Evolutionary conservation across 1,284 basidiomycete genomes (phyloP).

Genomic region (Apiotrichum gracile): DNA sequence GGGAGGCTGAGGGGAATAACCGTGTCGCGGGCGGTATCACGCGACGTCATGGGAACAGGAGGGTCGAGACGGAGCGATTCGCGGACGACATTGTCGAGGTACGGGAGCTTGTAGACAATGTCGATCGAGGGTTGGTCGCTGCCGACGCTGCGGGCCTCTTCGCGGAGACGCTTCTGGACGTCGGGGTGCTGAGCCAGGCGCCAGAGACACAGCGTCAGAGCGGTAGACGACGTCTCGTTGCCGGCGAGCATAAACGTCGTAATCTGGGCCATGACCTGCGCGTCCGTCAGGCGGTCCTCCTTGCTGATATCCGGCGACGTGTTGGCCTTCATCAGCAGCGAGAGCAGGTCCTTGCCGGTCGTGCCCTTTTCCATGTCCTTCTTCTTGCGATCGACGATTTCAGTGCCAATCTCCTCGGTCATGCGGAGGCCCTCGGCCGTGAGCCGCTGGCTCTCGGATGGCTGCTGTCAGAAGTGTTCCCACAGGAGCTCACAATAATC

Average conservation of each 20-base stretch:
- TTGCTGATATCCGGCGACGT: constrained; percentile 53
- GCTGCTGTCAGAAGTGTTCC: neutral
- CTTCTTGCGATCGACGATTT: constrained; percentile 1
- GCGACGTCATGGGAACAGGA: constrained; percentile 53
- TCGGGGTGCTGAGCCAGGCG: constrained; percentile 56
- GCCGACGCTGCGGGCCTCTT: constrained; percentile 45
- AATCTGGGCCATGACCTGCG: constrained; percentile 67
- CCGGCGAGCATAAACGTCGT: constrained; percentile 61
- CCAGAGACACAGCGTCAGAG: constrained; percentile 67
- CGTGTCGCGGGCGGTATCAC: constrained; percentile 56
- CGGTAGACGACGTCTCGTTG: constrained; percentile 69
- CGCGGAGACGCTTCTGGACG: constrained; percentile 55
- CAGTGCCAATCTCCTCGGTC: neutral
- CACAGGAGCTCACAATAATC: constrained; percentile 25
- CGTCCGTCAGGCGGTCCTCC: constrained; percentile 56
- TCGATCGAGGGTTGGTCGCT: constrained; percentile 8
- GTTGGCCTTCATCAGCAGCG: constrained; percentile 53
- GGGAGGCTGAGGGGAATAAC: constrained; percentile 57
- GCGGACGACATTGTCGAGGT: constrained; percentile 60
- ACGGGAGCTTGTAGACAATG: constrained; percentile 49
- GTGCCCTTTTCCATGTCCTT: constrained; percentile 32
- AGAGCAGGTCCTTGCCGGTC: constrained; percentile 30
- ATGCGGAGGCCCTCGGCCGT: neutral
- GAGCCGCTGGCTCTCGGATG: neutral
- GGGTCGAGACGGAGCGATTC: constrained; percentile 62